Conservation (phyloP, 2,329 filamentous ascomycete species). For the Sphaerulina populicola region DNA sequence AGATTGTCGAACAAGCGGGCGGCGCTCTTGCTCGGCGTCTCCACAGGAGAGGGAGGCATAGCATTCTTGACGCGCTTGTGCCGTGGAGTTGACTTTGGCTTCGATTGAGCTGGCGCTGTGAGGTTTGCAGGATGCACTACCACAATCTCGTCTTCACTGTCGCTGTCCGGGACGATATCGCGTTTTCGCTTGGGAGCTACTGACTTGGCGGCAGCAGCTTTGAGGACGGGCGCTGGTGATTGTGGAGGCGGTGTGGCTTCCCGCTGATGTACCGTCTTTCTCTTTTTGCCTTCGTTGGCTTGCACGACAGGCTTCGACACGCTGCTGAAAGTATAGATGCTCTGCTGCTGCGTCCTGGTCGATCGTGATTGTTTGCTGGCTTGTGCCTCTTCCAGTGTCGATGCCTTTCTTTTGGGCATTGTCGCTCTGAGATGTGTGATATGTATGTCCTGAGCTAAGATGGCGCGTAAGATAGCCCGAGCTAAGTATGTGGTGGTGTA, state of each 20-base stretch:
- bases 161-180: constrained; percentile 20
- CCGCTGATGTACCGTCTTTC: constrained; percentile 18
- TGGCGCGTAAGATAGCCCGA: constrained; percentile 13
- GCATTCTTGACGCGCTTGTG: constrained; percentile 30
- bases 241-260: constrained; percentile 17
- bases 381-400: constrained; percentile 16
- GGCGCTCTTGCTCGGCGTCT: constrained; percentile 33
- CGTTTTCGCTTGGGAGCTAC: constrained; percentile 24
- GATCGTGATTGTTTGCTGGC: constrained; percentile 23
- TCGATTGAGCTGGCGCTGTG: constrained; percentile 5
- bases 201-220: constrained; percentile 7
- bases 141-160: constrained; percentile 20
- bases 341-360: constrained; percentile 16
- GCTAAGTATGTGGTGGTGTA: constrained; percentile 9
- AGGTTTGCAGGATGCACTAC: constrained; percentile 3
- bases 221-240: neutral
- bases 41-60: constrained; percentile 25
- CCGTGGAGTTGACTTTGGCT: constrained; percentile 24
- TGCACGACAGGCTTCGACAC: constrained; percentile 16
- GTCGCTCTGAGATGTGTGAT: constrained; percentile 15
- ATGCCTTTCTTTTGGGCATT: constrained; percentile 28
- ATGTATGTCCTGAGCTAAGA: constrained; percentile 50
- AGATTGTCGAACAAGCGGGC: constrained; percentile 31
- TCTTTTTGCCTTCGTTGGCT: constrained; percentile 18
- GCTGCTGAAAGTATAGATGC: constrained; percentile 22